Conservation (phyloP, 768 basidiomycete genomes). For the Tylopilus subfusipes region DNA sequence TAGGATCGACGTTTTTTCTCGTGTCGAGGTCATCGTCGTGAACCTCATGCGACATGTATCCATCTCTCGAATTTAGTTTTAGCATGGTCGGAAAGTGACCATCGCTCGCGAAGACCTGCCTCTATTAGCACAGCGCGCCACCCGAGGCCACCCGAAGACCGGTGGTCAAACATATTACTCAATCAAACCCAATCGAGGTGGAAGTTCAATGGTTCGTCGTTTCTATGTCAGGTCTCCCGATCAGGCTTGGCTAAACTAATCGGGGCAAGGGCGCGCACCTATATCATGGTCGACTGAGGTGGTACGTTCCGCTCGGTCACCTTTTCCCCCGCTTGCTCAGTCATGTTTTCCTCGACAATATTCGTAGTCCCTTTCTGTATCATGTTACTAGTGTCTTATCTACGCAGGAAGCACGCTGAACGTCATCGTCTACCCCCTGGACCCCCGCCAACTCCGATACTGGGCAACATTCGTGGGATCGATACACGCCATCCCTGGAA, state of each 20-base stretch:
- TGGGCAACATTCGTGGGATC: slow-evolving; percentile 21
- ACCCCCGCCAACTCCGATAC: slow-evolving; percentile 16
- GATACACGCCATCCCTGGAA: slow-evolving; percentile 21
- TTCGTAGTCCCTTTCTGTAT: slow-evolving; percentile 9
- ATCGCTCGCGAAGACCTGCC: neutral
- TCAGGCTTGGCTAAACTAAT: neutral
- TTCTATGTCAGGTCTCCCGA: neutral
- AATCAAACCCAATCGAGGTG: neutral
- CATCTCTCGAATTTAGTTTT: neutral
- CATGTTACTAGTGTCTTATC: slow-evolving; percentile 3
- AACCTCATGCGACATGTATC: neutral
- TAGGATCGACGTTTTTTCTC: neutral
- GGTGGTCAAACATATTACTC: neutral
- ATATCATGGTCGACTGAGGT: neutral
- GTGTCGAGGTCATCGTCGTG: too few relatives aligned
- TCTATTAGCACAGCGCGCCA: neutral
- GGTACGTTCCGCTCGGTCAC: neutral
- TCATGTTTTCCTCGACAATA: slow-evolving; percentile 2
- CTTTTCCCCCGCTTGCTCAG: neutral
- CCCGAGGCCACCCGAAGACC: neutral
- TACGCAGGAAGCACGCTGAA: slow-evolving; percentile 7
- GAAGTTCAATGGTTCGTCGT: neutral
- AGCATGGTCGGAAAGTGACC: neutral
- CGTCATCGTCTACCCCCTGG: slow-evolving; percentile 20
- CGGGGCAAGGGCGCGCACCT: neutral